Conservation (phyloP, 129 eudicot genomes). For the Flaveria trinervia region DNA sequence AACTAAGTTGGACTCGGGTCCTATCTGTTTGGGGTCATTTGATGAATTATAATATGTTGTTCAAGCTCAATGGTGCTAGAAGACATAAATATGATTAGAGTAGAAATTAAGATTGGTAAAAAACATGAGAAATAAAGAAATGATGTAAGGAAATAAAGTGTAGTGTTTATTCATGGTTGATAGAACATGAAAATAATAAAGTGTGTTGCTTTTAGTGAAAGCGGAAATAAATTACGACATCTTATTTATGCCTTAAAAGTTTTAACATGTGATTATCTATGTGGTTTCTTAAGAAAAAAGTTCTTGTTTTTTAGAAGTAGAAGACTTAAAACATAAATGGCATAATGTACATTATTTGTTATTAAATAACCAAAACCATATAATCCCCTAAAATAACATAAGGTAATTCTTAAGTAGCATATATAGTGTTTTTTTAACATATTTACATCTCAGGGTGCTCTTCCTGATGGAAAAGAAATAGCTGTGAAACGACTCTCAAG, state of each 20-base stretch:
- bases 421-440: neutral
- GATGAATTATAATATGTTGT: no score
- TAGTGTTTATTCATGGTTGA: no score
- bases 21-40: no score
- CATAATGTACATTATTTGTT: neutral
- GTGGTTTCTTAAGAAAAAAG: neutral
- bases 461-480: constrained; percentile 44
- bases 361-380: neutral
- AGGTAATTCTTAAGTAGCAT: neutral
- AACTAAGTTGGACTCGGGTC: no score
- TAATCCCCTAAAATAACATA: neutral
- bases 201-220: neutral
- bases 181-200: no score
- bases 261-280: neutral
- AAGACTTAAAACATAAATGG: neutral
- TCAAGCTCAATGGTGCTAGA: no score
- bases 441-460: constrained; percentile 35
- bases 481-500: constrained; percentile 61
- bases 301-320: neutral
- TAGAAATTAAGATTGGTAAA: no score
- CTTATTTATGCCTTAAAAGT: no score
- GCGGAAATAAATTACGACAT: neutral
- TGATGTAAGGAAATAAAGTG: no score
- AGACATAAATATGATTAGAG: no score
- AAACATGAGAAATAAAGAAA: no score